Evolutionary conservation across 208 protist species (phyloP), one percentile per base, ranked within the genome.

Genomic region (Porcisia hertigi): DNA sequence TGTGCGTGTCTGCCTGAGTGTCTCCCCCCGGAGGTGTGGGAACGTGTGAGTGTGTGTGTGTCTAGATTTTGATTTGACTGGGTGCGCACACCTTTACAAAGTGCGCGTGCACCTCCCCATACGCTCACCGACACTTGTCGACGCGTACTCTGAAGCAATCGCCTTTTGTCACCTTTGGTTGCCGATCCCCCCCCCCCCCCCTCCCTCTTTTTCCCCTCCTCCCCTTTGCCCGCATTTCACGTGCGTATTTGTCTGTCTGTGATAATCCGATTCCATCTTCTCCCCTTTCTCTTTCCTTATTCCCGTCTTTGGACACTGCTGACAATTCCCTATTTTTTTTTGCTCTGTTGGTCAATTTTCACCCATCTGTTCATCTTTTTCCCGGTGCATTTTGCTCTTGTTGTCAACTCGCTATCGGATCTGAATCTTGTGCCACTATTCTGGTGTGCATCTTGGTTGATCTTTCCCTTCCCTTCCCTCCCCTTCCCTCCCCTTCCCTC

Each of bases 111-210:
- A 43, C 30, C 18, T 23, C 60, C 60, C 12, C 12, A 65, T 6
- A 2, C 9, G n/a, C 9, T 45, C 60, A 8, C 34, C 34, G n/a
- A 65, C 12, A 43, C n/a, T 7, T 20, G 39, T 65, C 36, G 16
- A 65, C 60, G 60, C 43, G 60, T 65, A 39, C 60, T 25, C 60
- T 65, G 60, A 43, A 30, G 36, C 30, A 65, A 43, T 49, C 23
- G 30, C 30, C 64, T 79, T 52, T 47, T 14, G 4, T 34, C 25
- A 41, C 58, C 30, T 9, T 34, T 41, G 30, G 41, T 20, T 65
- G 34, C 6, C 59, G 12, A 18, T 60, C 76, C 41, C 57, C 34
- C 43, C 41, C 36, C 59, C 71, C 58, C 18, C 30, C 55, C 20
- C 47, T 79, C 30, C 30, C 30, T 30, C 30, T 30, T 30, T n/a